Evolutionary conservation across 805 yeast genomes (phyloP), one percentile per base, ranked within the genome.

Genomic region (Brettanomyces anomalus): DNA sequence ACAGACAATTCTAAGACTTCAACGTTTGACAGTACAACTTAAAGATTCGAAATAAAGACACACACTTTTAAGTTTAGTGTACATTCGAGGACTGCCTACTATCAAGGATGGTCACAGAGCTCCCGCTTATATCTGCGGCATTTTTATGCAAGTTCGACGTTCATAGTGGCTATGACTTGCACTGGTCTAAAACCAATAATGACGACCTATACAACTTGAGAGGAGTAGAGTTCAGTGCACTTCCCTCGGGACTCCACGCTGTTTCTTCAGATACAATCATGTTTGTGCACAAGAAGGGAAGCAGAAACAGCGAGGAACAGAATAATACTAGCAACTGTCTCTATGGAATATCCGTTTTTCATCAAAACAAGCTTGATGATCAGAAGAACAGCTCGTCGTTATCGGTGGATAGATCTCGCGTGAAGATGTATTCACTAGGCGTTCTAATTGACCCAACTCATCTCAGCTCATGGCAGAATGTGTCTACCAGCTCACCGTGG

Each of bases 201-300:
- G 53, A 56, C 3, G 15, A 44, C 1, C 24, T 49, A 10, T 51
- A 55, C 14, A 48, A 66, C 0, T 52, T 76, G 20, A 58, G 66
- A 26, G 71, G 72, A 11, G 53, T 81, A 3, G 88, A 81, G 57
- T 81, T 71, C 60, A 74, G 77, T 49, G 66, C 79, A n/a, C 60
- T 81, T 36, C 88, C 88, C 0, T 77, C 85, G 0, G 87, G 89
- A 1, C 62, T 79, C 2, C 88, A 81, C 52, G 67, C 73, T 13
- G 65, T 66, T 3, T 56, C 58, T 17, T 44, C 52, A 13, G 88
- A 81, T 52, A 71, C 74, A 2, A 66, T 81, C 1, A 72, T 74
- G 41, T 80, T 81, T 58, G 70, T 68, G 3, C 60, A 56, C 13
- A 48, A 51, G 34, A 50, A 54, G 33, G 47, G 43, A 7, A 20